Base-by-base conservation (phyloP, 2,329 filamentous ascomycete species). In the Dothideomycetidae sp. region DNA sequence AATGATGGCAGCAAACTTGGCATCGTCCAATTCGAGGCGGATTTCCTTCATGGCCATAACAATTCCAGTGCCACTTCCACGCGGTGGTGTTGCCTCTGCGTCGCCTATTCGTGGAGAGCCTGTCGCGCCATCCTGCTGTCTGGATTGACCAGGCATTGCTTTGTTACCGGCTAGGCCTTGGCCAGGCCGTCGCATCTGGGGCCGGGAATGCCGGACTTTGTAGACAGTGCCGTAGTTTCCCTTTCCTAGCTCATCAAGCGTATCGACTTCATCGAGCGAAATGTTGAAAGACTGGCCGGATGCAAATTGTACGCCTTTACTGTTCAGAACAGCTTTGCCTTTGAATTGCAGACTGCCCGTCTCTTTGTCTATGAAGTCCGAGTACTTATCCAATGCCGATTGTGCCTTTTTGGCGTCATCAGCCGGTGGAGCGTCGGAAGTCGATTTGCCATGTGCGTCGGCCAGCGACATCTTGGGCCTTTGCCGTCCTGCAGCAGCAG, bases 31-130 rank as follows among this genome's bases (percentile, higher is more conserved):
- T 58, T 98, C 90, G 7, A 98, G 67, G 13, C 90, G 75, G 50
- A 98, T 92, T 60, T 98, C 90, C 58, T 98, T 98, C 90, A 98
- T 98, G 10, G 90, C 90, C 90, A 98, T 96, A 42, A 93, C 68
- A 34, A 81, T 73, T 12, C 88, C 85, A 1, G 76, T 77, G 1
- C 65, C 66, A 30, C 71, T 73, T 3, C 62, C 63, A n/a, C 52
- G 48, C 18, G 55, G 43, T 31, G 56, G 56, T 14, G 48, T 43
- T 11, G 50, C 36, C 2, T 29, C 21, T 15, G 35, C 26, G 5
- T 41, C 31, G 13, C 15, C 31, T 7, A 30, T 15, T 11, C 23
- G 30, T 28, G 36, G 36, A 12, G 29, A 32, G 15, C 23, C 33
- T 15, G 17, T 53, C 52, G 5, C 43, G 37, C 21, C 40, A 39